phyloP scores from a whole-genome alignment of 1,284 basidiomycete genomes.

The Apiotrichum gamsii region DNA sequence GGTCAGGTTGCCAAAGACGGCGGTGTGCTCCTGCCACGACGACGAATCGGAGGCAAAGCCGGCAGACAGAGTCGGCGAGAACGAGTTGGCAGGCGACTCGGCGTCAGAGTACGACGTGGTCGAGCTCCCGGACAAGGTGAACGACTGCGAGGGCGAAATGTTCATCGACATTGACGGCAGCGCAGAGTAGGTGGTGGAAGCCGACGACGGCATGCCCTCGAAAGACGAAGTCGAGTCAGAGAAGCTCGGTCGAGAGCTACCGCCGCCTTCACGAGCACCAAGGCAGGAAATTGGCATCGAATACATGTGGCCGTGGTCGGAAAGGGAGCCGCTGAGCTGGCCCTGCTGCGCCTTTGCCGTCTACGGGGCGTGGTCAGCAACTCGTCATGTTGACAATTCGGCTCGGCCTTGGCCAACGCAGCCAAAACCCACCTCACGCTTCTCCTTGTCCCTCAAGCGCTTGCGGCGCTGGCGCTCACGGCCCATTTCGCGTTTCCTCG shows the following conservation, averaged over 20 bases:
- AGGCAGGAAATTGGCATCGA: background rate
- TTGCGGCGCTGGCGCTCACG: slow-evolving; percentile 20
- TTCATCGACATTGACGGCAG: slow-evolving; percentile 14
- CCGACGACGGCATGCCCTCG: slow-evolving; percentile 13
- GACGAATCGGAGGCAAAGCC: slow-evolving; percentile 14
- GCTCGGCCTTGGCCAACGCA: background rate
- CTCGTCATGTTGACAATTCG: background rate
- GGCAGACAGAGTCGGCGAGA: slow-evolving; percentile 13
- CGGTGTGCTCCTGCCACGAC: slow-evolving; percentile 17
- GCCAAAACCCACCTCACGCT: slow-evolving; percentile 10
- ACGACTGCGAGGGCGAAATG: slow-evolving; percentile 13
- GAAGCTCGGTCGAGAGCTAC: background rate
- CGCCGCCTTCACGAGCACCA: background rate
- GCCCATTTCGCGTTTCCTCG: slow-evolving; percentile 19
- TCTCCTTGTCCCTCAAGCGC: slow-evolving; percentile 19
- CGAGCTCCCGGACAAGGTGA: slow-evolving; percentile 9
- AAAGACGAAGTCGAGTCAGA: slow-evolving; percentile 7
- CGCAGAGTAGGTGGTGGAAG: slow-evolving; percentile 9
- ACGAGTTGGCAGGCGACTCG: slow-evolving; percentile 12
- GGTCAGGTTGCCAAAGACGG: slow-evolving; percentile 14
- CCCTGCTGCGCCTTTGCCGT: background rate
- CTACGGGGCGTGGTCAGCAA: background rate
- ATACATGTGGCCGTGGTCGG: background rate
- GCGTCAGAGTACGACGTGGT: slow-evolving; percentile 12
- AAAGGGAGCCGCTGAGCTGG: background rate